Percentiles rank a stretch among this genome's conserved stretches.
Conservation (phyloP, 2,329 filamentous ascomycete genomes). For the Microdochium paspali region DNA sequence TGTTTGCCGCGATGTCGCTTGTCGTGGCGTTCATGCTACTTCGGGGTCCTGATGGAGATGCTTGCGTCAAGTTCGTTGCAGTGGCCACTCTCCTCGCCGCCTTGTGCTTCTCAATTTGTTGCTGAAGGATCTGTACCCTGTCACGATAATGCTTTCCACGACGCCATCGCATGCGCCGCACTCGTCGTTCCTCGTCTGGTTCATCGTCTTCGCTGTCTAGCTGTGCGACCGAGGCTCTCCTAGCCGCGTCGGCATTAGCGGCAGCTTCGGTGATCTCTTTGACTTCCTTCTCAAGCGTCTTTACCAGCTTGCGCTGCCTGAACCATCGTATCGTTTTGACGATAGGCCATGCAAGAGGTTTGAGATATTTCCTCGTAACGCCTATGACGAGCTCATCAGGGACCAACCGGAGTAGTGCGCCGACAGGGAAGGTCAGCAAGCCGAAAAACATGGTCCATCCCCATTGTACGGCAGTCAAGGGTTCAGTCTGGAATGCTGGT, state of each 20-base stretch:
- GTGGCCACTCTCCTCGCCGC: neutral
- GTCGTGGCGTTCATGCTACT: neutral
- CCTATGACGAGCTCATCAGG: constrained; percentile 32
- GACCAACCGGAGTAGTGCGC: constrained; percentile 35
- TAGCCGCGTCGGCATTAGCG: neutral
- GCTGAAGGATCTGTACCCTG: neutral
- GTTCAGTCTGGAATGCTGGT: constrained; percentile 41
- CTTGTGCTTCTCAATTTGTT: neutral
- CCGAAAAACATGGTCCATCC: constrained; percentile 41
- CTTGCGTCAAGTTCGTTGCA: too few species aligned
- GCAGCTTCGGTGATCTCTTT: neutral
- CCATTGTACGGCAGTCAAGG: constrained; percentile 41
- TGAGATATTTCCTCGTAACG: constrained; percentile 16
- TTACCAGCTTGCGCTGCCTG: neutral
- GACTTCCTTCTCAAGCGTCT: neutral
- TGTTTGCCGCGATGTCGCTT: too few species aligned
- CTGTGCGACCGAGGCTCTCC: neutral
- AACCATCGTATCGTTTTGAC: constrained; percentile 1
- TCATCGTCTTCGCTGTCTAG: neutral
- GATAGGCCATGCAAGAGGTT: constrained; percentile 18
- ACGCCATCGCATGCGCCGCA: neutral
- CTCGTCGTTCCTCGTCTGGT: neutral
- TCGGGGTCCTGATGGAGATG: neutral
- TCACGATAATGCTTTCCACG: neutral
- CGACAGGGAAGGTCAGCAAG: constrained; percentile 39